A percentile compares a stretch with the other conserved stretches of the same genome.
Conservation (phyloP, 768 basidiomycete genomes). For the Agrocybe pediades region DNA sequence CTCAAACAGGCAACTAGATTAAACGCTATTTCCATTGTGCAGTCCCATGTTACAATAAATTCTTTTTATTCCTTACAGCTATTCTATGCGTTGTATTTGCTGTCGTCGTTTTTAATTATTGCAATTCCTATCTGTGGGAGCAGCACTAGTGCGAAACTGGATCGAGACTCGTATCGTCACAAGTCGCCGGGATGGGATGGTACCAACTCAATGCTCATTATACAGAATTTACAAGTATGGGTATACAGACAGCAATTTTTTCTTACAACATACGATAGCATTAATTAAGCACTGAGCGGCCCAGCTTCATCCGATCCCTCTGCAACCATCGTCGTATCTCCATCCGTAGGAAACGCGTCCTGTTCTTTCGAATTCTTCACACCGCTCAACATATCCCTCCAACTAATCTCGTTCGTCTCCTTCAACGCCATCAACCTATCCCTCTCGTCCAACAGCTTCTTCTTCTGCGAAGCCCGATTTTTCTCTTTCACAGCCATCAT, state of each 20-base stretch:
- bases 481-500: conserved; percentile 1
- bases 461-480: background rate
- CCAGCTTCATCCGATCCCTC: background rate
- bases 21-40: too few relatives aligned
- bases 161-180: too few relatives aligned
- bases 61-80: too few relatives aligned
- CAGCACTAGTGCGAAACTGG: too few relatives aligned
- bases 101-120: too few relatives aligned
- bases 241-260: background rate
- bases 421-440: background rate
- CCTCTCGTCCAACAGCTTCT: background rate
- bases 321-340: background rate
- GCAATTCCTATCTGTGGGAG: too few relatives aligned
- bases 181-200: too few relatives aligned
- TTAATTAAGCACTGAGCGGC: background rate
- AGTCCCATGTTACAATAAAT: too few relatives aligned
- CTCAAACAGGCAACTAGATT: too few relatives aligned
- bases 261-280: background rate
- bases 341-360: background rate
- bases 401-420: background rate
- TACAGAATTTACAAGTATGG: background rate
- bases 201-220: too few relatives aligned
- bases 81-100: too few relatives aligned
- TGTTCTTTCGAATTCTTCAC: background rate
- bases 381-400: background rate